Evolutionary conservation across 176 grass and related monocot species (phyloP), one percentile per base, ranked within the genome.

Genomic region (Ampelocalamus luodianensis): DNA sequence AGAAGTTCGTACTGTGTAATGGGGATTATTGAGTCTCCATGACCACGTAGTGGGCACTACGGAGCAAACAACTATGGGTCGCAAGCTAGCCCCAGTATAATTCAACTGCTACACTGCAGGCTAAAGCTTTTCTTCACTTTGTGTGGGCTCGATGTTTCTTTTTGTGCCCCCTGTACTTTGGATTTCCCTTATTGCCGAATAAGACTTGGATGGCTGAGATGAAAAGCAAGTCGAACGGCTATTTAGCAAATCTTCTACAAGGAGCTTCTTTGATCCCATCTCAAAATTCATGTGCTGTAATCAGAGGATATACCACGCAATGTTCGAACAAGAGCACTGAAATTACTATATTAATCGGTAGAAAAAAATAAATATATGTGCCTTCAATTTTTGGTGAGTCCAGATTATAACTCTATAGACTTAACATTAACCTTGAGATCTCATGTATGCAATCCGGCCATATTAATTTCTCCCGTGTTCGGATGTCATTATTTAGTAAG

Each of bases 1-100:
- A 23, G 24, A 8, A 22, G 46, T 15, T 8, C 60, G 16, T 54
- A 37, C 2, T 43, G 20, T 39, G 48, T 1, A 2, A 12, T 5
- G 65, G 1, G 56, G 1, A 69, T 76, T 40, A 82, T 88, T 84
- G 82, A 53, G 58, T 10, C 23, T 22, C 67, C 81, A 67, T 84
- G 74, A 13, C 66, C 54, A 37, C 24, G 36, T 36, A 36, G 56
- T 65, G 81, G 67, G 40, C 87, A 54, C 4, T 65, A 44, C 45
- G 12, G 16, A 3, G 22, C 11, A 18, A 63, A 51, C 65, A 48
- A 54, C 55, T 45, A 55, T 71, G 56, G 34, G 55, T 70, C 51
- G 69, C 22, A 23, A 5, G 44, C 44, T 62, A n/a, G 29, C 32
- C 58, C 36, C 73, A 54, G 56, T 20, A 74, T 74, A 44, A 79